Evolutionary conservation across 177 flowering plant species (phyloP).

Genomic region (Vitis hybrid): DNA sequence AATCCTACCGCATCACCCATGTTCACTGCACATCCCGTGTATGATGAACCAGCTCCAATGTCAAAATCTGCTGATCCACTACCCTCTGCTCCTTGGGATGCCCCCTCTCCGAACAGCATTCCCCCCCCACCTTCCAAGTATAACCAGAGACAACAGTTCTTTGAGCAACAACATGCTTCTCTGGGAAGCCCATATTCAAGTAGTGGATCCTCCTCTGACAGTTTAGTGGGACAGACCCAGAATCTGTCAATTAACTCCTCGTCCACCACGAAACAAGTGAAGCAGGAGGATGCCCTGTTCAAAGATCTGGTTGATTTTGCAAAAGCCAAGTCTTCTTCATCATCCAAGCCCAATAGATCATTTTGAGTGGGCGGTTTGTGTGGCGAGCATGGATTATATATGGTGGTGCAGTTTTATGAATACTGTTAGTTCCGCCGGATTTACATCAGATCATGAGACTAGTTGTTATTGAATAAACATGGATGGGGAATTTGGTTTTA

Average conservation of each 20-base stretch:
- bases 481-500: conserved; percentile 4
- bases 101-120: conserved; percentile 35
- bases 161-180: conserved; percentile 48
- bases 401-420: conserved; percentile 15
- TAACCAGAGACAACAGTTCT: conserved; percentile 81
- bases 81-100: conserved; percentile 61
- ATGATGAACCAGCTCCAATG: conserved; percentile 44
- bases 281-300: conserved; percentile 83
- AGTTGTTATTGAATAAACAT: conserved; percentile 15
- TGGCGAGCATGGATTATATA: neutral
- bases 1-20: conserved; percentile 28
- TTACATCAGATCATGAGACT: conserved; percentile 10
- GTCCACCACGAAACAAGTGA: conserved; percentile 39
- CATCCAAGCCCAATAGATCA: conserved; percentile 55
- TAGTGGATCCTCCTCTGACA: conserved; percentile 58
- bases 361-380: conserved; percentile 25
- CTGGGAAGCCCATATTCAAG: conserved; percentile 32
- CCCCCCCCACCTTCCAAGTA: conserved; percentile 87
- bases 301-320: conserved; percentile 97
- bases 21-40: conserved; percentile 34
- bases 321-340: conserved; percentile 66
- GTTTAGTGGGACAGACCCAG: conserved; percentile 61
- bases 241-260: conserved; percentile 66
- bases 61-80: conserved; percentile 42
- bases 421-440: conserved; percentile 14